Conservation (phyloP, 805 yeast species). For the Vanderwaltozyma tropicalis region DNA sequence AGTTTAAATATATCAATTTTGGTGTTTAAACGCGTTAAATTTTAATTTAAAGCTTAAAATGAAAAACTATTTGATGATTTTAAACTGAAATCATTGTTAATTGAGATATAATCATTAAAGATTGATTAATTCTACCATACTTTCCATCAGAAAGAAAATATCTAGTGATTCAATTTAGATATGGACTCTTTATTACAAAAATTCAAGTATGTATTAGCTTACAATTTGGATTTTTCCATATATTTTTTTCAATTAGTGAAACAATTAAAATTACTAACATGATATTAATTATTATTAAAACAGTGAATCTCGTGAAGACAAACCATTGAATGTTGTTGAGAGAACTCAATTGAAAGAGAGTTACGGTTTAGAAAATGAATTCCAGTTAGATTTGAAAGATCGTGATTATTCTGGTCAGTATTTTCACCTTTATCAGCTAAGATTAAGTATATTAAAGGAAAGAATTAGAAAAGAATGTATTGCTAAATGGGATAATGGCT, state of each 20-base stretch:
- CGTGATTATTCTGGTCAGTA: slow-evolving; percentile 48
- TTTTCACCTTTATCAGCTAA: slow-evolving; percentile 43
- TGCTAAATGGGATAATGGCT: slow-evolving; percentile 48
- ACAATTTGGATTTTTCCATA: not conserved
- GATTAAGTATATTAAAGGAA: slow-evolving; percentile 40
- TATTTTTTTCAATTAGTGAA: too few relatives aligned
- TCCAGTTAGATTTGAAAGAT: slow-evolving; percentile 19
- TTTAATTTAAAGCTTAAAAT: too few relatives aligned
- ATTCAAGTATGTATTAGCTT: slow-evolving; percentile 1
- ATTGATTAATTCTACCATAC: too few relatives aligned
- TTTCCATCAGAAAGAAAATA: too few relatives aligned
- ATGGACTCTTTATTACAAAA: slow-evolving; percentile 11
- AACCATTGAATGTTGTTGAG: slow-evolving; percentile 2
- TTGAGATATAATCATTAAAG: too few relatives aligned
- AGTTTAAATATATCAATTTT: too few relatives aligned
- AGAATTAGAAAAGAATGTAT: slow-evolving; percentile 37
- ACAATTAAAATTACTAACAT: too few relatives aligned
- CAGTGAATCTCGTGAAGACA: not conserved
- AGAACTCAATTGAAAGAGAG: slow-evolving; percentile 12
- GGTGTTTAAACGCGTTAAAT: too few relatives aligned
- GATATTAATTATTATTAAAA: too few relatives aligned
- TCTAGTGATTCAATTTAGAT: too few relatives aligned
- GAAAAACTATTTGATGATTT: too few relatives aligned
- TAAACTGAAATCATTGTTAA: too few relatives aligned
- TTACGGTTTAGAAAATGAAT: slow-evolving; percentile 11